Evolutionary conservation across 805 yeast genomes (phyloP).

Genomic region (Sporopachydermia quercuum): DNA sequence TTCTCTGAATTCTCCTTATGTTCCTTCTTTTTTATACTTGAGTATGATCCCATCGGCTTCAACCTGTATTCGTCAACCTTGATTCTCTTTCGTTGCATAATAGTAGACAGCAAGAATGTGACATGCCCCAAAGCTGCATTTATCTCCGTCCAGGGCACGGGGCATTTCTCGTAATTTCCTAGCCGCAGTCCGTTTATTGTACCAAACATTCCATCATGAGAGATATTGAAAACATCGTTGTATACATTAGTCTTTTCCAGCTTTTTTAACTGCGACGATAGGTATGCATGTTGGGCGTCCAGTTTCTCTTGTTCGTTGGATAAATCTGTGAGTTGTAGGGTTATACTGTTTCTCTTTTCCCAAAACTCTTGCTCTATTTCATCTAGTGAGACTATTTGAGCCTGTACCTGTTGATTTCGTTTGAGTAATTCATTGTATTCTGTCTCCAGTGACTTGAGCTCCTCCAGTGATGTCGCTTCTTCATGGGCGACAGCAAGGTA

Average conservation of each 20-base stretch:
- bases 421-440: background rate
- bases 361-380: constrained; percentile 32
- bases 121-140: constrained; percentile 87
- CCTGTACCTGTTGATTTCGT: constrained; percentile 17
- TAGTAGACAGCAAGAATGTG: constrained; percentile 50
- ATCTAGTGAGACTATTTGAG: constrained; percentile 16
- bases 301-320: constrained; percentile 45
- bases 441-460: constrained; percentile 19
- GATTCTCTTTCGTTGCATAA: constrained; percentile 40
- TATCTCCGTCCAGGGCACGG: constrained; percentile 75
- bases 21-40: constrained; percentile 50
- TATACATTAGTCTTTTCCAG: constrained; percentile 69
- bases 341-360: constrained; percentile 37
- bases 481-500: constrained; percentile 29
- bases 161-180: constrained; percentile 46
- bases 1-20: constrained; percentile 23
- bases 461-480: constrained; percentile 30
- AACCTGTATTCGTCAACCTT: constrained; percentile 45
- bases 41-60: constrained; percentile 74
- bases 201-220: constrained; percentile 74
- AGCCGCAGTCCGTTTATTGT: constrained; percentile 74
- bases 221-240: constrained; percentile 69
- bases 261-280: constrained; percentile 50
- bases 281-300: constrained; percentile 45
- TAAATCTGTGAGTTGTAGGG: constrained; percentile 35